Evolutionary conservation across 2,329 filamentous ascomycete genomes (phyloP), one percentile per base, ranked within the genome.

Genomic region (Trichoderma cornu-damae): DNA sequence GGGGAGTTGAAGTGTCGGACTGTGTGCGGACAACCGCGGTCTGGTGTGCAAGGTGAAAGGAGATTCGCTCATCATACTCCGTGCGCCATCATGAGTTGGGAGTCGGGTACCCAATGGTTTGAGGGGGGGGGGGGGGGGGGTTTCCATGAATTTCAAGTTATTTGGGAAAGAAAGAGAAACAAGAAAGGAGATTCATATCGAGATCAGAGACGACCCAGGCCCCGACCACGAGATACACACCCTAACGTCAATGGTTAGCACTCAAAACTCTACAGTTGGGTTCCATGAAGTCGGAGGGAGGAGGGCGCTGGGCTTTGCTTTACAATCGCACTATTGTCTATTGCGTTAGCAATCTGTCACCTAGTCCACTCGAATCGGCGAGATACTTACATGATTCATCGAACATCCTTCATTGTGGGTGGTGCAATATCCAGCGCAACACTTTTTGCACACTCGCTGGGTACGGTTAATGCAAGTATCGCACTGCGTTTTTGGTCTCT

Each of bases 351-450:
- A 47, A 12, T 47, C 52, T 26, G 42, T 55, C n/a, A 38, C 18
- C n/a, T n/a, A 12, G 5, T 34, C 24, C 4, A 4, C 12, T n/a
- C 1, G 14, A 32, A n/a, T 18, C 24, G 32, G 1, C 12, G 2
- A 35, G 30, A n/a, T 24, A 73, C 78, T 75, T 67, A 82, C 79
- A 63, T 76, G 71, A 34, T 79, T 85, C n/a, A 78, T 73, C 11
- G 86, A 89, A 38, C 88, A 93, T 14, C 89, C 89, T 63, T 91
- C 88, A 63, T 95, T 91, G 68, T 96, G 90, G 57, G 87, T 79
- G 60, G 87, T 80, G 70, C 92, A 96, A 70, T 95, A 96, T 52
- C 89, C 88, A 55, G 88, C 87, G 40, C 80, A 80, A 71, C 92
- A 96, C 59, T 79, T 80, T 60, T 77, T 79, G 69, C 92, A 96